phyloP scores from a whole-genome alignment of 1,284 basidiomycete genomes.

The Ganoderma meredithae region DNA sequence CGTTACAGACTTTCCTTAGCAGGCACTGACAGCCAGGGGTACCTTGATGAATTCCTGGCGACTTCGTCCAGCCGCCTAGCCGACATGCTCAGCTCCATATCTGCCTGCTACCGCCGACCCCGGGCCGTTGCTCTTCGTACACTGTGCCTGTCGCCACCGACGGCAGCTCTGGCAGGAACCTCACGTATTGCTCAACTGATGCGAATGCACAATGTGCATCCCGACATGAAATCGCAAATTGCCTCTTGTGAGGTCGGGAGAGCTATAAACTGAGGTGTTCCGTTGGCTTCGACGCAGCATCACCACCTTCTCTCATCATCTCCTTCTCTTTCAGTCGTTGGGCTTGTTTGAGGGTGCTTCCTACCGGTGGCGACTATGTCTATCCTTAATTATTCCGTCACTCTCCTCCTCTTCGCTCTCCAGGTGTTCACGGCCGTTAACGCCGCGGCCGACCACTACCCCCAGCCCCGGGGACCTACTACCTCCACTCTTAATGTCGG shows the following conservation, averaged over 20 bases:
- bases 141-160: neutral
- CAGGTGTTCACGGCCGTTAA: neutral
- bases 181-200: too few species aligned
- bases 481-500: conserved; percentile 3
- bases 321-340: neutral
- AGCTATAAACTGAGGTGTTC: neutral
- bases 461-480: neutral
- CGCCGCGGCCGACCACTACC: neutral
- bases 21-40: neutral
- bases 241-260: neutral
- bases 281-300: neutral
- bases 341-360: neutral
- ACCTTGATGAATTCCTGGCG: neutral
- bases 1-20: neutral
- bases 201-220: neutral
- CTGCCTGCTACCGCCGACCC: too few species aligned
- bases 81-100: neutral
- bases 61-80: neutral
- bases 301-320: neutral
- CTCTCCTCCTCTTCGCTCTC: neutral
- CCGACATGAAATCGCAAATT: neutral
- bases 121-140: too few species aligned
- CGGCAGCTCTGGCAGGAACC: neutral
- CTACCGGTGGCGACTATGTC: neutral
- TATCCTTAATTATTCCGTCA: neutral